phyloP scores from a whole-genome alignment of 2,329 filamentous ascomycete species.

The Exophiala sideris region DNA sequence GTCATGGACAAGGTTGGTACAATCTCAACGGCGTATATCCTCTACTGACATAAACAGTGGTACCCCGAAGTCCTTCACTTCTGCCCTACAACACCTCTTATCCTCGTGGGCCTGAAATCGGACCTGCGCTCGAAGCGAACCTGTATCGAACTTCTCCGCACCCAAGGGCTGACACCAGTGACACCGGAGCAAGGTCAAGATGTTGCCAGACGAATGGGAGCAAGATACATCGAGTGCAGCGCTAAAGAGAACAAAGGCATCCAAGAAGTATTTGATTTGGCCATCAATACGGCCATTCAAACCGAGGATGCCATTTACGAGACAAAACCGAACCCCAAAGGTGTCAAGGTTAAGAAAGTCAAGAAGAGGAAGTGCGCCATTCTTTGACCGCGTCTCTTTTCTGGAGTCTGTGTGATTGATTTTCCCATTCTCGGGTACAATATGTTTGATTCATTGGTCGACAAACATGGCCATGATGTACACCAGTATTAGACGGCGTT shows the following conservation, averaged over 20 bases:
- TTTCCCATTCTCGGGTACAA: conserved; percentile 1
- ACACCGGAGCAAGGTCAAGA: conserved; percentile 83
- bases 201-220: conserved; percentile 90
- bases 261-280: conserved; percentile 91
- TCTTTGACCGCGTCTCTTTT: conserved; percentile 52
- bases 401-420: conserved; percentile 8
- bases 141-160: conserved; percentile 98
- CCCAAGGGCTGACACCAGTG: conserved; percentile 91
- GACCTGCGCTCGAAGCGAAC: conserved; percentile 93
- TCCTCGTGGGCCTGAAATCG: conserved; percentile 94
- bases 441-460: not conserved
- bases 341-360: conserved; percentile 56
- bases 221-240: conserved; percentile 96
- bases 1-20: conserved; percentile 89
- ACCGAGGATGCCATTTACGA: conserved; percentile 63
- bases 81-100: conserved; percentile 92
- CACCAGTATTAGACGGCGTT: conserved; percentile 9
- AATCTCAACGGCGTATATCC: not conserved
- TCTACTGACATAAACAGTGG: conserved; percentile 61
- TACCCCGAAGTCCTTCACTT: conserved; percentile 99
- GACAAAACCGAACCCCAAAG: conserved; percentile 33
- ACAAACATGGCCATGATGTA: not conserved
- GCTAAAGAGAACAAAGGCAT: conserved; percentile 96
- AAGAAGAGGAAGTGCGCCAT: conserved; percentile 83
- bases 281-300: conserved; percentile 83